Percentiles rank a stretch among this genome's conserved stretches.
These are phyloP conservation scores for Phytophthora europaea DNA, from an alignment of 352 stramenopile genomes.

Conservation along the genomic window DNA sequence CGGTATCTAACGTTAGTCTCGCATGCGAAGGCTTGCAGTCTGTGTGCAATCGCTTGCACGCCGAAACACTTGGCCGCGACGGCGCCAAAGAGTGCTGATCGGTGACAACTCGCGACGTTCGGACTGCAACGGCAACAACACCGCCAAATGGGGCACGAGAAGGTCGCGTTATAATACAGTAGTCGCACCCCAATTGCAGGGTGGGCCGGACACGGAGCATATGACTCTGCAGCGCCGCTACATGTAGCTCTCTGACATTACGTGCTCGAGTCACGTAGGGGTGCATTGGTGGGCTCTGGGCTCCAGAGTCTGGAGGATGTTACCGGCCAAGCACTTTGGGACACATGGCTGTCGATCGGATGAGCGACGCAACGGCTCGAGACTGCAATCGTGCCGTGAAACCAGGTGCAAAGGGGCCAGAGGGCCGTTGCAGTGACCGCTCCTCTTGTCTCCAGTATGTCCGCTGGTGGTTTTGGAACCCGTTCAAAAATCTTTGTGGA, in stretches of 20 bases:
- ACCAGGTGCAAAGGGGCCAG: slow-evolving; percentile 27
- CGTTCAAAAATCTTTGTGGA: not conserved
- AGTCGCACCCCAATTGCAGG: slow-evolving; percentile 20
- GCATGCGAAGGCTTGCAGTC: slow-evolving; percentile 10
- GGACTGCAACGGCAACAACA: slow-evolving; percentile 9
- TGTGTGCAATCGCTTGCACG: slow-evolving; percentile 3
- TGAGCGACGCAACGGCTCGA: slow-evolving; percentile 24
- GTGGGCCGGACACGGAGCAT: slow-evolving; percentile 21
- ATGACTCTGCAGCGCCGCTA: slow-evolving; percentile 10
- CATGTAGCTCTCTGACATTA: not conserved
- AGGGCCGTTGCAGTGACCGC: slow-evolving; percentile 22
- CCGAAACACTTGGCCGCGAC: slow-evolving; percentile 31
- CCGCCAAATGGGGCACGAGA: slow-evolving; percentile 24
- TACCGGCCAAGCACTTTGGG: slow-evolving; percentile 9
- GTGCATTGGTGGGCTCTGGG: slow-evolving; percentile 10
- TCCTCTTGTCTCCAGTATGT: slow-evolving; percentile 28
- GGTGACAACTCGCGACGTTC: slow-evolving; percentile 21
- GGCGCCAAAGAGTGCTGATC: slow-evolving; percentile 9
- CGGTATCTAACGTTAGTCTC: slow-evolving; percentile 3
- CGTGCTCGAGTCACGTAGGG: not conserved
- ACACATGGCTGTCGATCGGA: slow-evolving; percentile 29
- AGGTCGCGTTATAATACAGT: slow-evolving; percentile 25
- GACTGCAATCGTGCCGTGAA: slow-evolving; percentile 27
- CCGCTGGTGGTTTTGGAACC: not conserved
- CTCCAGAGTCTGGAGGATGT: not conserved